These are phyloP conservation scores for Triticum turgidum DNA, from an alignment of 176 grass and related monocot genomes.

Conservation along the genomic window DNA sequence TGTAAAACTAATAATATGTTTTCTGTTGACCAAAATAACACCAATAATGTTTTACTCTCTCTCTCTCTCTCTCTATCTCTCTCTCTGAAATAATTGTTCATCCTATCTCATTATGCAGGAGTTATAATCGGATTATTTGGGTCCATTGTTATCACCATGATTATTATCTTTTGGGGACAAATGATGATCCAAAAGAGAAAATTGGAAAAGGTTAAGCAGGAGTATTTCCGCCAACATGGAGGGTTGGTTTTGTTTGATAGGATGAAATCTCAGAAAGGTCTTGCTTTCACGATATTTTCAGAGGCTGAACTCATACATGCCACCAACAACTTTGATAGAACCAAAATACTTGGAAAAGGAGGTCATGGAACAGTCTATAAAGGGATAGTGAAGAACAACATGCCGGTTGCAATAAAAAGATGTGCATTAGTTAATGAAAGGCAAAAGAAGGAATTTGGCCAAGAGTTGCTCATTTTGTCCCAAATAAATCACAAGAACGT, in stretches of 20 bases:
- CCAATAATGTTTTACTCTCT: not conserved
- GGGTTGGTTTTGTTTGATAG: slow-evolving; percentile 23
- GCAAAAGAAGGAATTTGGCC: slow-evolving; percentile 36
- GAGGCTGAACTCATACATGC: slow-evolving; percentile 35
- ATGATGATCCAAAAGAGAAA: slow-evolving; percentile 23
- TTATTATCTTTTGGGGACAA: not conserved
- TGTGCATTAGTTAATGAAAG: slow-evolving; percentile 7
- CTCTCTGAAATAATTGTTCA: not conserved
- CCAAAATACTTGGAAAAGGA: slow-evolving; percentile 38
- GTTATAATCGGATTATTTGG: not conserved
- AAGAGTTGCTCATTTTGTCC: slow-evolving; percentile 42
- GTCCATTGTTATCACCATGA: not conserved
- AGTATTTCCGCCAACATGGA: slow-evolving; percentile 35
- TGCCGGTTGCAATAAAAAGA: slow-evolving; percentile 6
- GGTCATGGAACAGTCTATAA: slow-evolving; percentile 36
- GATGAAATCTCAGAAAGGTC: slow-evolving; percentile 36
- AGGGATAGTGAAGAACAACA: not conserved
- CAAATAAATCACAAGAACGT: no score
- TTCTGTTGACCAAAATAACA: not conserved
- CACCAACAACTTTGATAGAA: slow-evolving; percentile 44
- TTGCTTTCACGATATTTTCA: slow-evolving; percentile 31
- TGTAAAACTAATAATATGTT: not conserved
- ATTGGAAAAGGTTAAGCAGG: not conserved
- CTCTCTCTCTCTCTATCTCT: not conserved
- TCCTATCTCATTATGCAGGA: not conserved